These are phyloP conservation scores for Pelargonium myrrhifolium DNA, from an alignment of 441 rosid genomes.

Conservation along the genomic window DNA sequence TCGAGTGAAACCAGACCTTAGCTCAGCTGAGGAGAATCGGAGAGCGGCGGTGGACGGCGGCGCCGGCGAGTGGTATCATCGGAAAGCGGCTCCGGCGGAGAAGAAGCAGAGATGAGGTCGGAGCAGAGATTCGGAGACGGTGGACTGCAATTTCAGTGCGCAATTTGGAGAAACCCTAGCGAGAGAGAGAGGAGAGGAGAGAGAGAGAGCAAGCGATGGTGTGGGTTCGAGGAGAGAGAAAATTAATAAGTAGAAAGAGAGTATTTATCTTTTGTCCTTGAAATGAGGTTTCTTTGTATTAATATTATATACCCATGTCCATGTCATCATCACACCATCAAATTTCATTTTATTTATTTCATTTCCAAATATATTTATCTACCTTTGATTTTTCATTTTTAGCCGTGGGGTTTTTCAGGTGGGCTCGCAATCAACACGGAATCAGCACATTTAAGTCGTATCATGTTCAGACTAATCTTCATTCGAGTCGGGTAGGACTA, in stretches of 20 bases:
- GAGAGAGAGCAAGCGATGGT: constrained; percentile 11
- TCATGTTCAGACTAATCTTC: too few relatives aligned
- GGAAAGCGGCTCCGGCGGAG: constrained; percentile 29
- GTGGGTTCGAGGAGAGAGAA: constrained; percentile 4
- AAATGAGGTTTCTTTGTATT: constrained; percentile 36
- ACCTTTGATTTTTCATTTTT: background rate
- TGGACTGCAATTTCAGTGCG: constrained; percentile 55
- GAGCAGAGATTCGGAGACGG: constrained; percentile 31
- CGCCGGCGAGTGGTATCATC: constrained; percentile 24
- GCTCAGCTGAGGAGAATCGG: constrained; percentile 23
- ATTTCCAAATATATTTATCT: constrained; percentile 16
- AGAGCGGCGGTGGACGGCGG: constrained; percentile 46
- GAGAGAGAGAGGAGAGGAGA: constrained; percentile 40
- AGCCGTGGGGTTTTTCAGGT: too few relatives aligned
- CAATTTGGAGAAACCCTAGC: constrained; percentile 61
- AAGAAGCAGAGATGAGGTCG: constrained; percentile 17
- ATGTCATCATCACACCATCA: constrained; percentile 25
- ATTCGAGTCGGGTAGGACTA: too few relatives aligned
- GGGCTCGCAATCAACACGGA: too few relatives aligned
- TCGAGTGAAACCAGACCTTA: constrained; percentile 36
- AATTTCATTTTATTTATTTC: constrained; percentile 10
- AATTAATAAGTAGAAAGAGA: constrained; percentile 15
- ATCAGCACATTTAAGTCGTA: too few relatives aligned
- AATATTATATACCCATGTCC: constrained; percentile 13
- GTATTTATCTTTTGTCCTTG: constrained; percentile 32